Percentiles rank a stretch among this genome's conserved stretches.
These are phyloP conservation scores for Besnoitia besnoiti DNA, from an alignment of 169 alveolate species.

Conservation along the genomic window DNA sequence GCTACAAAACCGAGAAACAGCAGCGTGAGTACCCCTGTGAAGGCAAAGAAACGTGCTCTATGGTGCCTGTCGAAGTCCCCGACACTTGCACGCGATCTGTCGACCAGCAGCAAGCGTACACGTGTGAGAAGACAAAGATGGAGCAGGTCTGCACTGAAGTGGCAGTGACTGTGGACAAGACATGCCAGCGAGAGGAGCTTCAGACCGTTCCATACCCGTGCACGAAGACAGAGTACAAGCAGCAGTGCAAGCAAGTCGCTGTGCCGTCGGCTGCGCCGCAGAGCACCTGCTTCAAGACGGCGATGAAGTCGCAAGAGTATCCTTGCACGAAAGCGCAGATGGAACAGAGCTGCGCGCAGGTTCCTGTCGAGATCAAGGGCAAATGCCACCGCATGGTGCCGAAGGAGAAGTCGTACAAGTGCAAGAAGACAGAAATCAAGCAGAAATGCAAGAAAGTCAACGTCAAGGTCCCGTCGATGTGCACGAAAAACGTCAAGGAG, in stretches of 20 bases:
- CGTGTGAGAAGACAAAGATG: conserved; percentile 52
- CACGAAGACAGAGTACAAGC: conserved; percentile 52
- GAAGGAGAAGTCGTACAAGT: conserved; percentile 63
- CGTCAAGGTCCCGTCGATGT: conserved; percentile 51
- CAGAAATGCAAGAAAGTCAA: conserved; percentile 65
- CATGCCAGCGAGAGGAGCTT: conserved; percentile 44
- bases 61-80: conserved; percentile 55
- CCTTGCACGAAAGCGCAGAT: conserved; percentile 50
- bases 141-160: conserved; percentile 53
- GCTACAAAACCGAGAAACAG: conserved; percentile 59
- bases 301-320: conserved; percentile 42
- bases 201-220: conserved; percentile 39
- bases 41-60: conserved; percentile 57
- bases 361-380: conserved; percentile 48
- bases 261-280: conserved; percentile 21
- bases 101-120: conserved; percentile 51
- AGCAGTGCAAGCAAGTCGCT: conserved; percentile 44
- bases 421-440: conserved; percentile 58
- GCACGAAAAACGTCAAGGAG: conserved; percentile 62
- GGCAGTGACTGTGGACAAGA: conserved; percentile 41
- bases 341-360: conserved; percentile 66
- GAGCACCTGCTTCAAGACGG: conserved; percentile 51
- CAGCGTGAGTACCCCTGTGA: conserved; percentile 61
- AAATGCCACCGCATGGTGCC: conserved; percentile 64
- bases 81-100: conserved; percentile 53